These are phyloP conservation scores for Fonsecaea pedrosoi DNA, from an alignment of 2,329 filamentous ascomycete genomes.

Conservation along the genomic window DNA sequence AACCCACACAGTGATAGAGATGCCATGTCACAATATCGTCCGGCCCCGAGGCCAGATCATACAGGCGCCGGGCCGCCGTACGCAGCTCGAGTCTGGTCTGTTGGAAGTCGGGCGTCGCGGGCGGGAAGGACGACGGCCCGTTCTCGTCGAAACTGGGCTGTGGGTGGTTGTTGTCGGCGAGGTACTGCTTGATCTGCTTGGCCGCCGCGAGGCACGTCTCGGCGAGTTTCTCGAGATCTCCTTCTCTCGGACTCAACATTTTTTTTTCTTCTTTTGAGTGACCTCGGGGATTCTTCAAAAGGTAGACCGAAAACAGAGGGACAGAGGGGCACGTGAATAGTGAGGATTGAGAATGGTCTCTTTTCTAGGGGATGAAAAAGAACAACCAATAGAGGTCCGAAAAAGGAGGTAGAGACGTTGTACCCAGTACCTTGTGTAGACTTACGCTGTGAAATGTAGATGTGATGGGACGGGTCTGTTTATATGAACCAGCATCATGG, in stretches of 20 bases:
- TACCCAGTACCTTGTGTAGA: too few species aligned
- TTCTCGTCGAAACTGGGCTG: conserved; percentile 33
- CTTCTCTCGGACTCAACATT: conserved; percentile 30
- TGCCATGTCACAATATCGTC: conserved; percentile 33
- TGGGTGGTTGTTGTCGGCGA: conserved; percentile 30
- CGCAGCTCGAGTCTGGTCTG: conserved; percentile 37
- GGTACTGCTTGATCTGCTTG: conserved; percentile 33
- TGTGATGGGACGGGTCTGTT: too few species aligned
- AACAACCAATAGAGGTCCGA: too few species aligned
- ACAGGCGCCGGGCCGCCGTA: conserved; percentile 38
- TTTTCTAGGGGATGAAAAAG: too few species aligned
- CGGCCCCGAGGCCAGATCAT: conserved; percentile 40
- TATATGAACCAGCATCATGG: neutral
- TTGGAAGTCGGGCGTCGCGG: conserved; percentile 30
- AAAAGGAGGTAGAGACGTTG: too few species aligned
- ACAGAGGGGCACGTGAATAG: neutral
- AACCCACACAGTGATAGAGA: conserved; percentile 34
- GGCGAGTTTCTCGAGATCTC: conserved; percentile 35
- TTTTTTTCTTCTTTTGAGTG: neutral
- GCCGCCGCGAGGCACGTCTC: conserved; percentile 35
- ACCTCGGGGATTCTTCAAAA: neutral
- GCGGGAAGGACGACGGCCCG: conserved; percentile 30
- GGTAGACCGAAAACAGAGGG: neutral
- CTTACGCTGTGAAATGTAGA: too few species aligned
- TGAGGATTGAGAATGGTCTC: too few species aligned